Evolutionary conservation across 176 grass and related monocot genomes (phyloP).

Genomic region (Ensete glaucum): DNA sequence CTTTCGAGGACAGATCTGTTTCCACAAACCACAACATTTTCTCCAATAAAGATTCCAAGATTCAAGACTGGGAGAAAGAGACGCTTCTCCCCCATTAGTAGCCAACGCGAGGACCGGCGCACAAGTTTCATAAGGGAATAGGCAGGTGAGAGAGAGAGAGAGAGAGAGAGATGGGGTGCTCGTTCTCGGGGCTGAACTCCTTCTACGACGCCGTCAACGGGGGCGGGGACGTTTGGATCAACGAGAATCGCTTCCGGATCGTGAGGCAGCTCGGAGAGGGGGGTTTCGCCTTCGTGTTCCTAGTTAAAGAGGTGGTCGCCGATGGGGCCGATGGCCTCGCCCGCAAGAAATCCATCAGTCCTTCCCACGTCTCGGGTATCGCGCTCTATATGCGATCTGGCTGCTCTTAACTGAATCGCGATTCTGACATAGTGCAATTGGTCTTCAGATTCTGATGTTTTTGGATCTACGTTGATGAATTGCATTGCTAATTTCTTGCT

Average conservation of each 20-base stretch:
- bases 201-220: slow-evolving; percentile 54
- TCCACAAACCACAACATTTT: no score
- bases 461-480: not conserved
- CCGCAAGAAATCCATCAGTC: slow-evolving; percentile 61
- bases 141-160: not conserved
- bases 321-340: slow-evolving; percentile 29
- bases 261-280: slow-evolving; percentile 71
- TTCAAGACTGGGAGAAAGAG: no score
- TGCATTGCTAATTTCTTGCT: not conserved
- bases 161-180: slow-evolving; percentile 74
- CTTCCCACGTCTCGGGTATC: slow-evolving; percentile 79
- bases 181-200: slow-evolving; percentile 83
- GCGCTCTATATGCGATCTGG: not conserved
- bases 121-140: not conserved
- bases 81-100: no score
- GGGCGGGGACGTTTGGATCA: slow-evolving; percentile 70
- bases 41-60: no score
- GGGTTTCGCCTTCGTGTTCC: slow-evolving; percentile 51
- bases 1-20: no score
- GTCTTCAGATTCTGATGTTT: slow-evolving; percentile 16
- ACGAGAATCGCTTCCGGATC: slow-evolving; percentile 69
- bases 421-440: not conserved
- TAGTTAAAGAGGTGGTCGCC: slow-evolving; percentile 72
- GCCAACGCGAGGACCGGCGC: no score
- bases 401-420: not conserved